phyloP scores from a whole-genome alignment of 2,329 filamentous ascomycete species.

The Cladorrhinum sp. region DNA sequence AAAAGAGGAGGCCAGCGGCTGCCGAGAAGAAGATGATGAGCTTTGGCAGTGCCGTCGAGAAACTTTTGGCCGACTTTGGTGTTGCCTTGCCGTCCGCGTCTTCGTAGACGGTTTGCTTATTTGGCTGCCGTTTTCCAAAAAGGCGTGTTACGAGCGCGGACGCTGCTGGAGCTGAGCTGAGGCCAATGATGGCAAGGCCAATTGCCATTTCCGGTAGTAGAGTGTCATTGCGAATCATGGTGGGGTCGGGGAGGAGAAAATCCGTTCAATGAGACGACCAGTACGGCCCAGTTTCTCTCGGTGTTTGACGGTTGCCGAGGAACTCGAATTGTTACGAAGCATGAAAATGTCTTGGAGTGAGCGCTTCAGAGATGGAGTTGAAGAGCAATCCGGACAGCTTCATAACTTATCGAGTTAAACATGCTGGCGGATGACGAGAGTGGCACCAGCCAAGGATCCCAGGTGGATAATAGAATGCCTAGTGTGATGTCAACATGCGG shows the following conservation, averaged over 20 bases:
- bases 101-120: conserved; percentile 51
- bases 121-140: conserved; percentile 28
- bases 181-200: conserved; percentile 29
- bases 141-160: conserved; percentile 30
- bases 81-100: conserved; percentile 69
- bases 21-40: conserved; percentile 52
- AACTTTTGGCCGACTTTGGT: conserved; percentile 58
- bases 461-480: too few relatives aligned
- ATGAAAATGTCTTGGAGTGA: too few relatives aligned
- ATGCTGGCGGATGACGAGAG: too few relatives aligned
- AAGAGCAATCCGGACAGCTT: too few relatives aligned
- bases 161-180: conserved; percentile 32
- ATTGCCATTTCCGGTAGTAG: conserved; percentile 28
- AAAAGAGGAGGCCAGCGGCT: conserved; percentile 50
- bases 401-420: too few relatives aligned
- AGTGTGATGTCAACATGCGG: too few relatives aligned
- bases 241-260: background rate
- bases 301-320: too few relatives aligned
- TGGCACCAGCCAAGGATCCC: too few relatives aligned
- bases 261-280: too few relatives aligned
- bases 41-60: conserved; percentile 60
- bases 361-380: too few relatives aligned
- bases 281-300: too few relatives aligned
- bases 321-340: too few relatives aligned
- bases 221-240: conserved; percentile 30